Conservation (phyloP, 78 protist genomes). For the Emiliania huxleyi region DNA sequence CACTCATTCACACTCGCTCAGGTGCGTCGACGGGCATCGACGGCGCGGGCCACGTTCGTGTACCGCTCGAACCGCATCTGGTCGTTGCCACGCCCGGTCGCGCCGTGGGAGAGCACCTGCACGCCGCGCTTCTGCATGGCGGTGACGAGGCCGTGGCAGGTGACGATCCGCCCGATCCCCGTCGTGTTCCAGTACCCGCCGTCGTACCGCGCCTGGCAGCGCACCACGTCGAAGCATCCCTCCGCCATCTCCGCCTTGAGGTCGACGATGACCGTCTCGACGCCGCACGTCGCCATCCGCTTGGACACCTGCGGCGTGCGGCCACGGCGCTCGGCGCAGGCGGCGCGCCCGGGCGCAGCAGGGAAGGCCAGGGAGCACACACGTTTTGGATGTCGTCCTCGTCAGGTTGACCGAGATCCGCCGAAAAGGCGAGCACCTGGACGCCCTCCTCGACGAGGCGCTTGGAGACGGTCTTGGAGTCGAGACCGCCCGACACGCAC, state of each 20-base stretch:
- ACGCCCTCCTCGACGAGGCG: conserved; percentile 28
- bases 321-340: no score
- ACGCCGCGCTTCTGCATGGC: conserved; percentile 28
- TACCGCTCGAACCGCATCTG: conserved; percentile 51
- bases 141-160: conserved; percentile 32
- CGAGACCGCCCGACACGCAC: conserved; percentile 55
- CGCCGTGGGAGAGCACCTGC: conserved; percentile 40
- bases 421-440: conserved; percentile 34
- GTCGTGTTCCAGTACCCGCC: conserved; percentile 57
- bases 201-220: conserved; percentile 38
- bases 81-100: conserved; percentile 46
- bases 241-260: conserved; percentile 51
- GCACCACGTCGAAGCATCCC: conserved; percentile 43
- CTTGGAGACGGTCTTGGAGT: conserved; percentile 30
- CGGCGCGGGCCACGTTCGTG: conserved; percentile 36
- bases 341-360: no score
- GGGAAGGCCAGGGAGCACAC: no score
- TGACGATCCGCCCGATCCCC: conserved; percentile 57
- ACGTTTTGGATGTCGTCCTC: conserved; percentile 45
- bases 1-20: no score
- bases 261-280: conserved; percentile 54
- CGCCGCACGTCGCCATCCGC: conserved; percentile 42
- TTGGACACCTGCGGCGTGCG: no score
- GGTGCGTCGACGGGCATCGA: conserved; percentile 30
- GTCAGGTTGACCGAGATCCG: conserved; percentile 57